These are phyloP conservation scores for Naganishia randhawae DNA, from an alignment of 768 basidiomycete species.

Conservation along the genomic window DNA sequence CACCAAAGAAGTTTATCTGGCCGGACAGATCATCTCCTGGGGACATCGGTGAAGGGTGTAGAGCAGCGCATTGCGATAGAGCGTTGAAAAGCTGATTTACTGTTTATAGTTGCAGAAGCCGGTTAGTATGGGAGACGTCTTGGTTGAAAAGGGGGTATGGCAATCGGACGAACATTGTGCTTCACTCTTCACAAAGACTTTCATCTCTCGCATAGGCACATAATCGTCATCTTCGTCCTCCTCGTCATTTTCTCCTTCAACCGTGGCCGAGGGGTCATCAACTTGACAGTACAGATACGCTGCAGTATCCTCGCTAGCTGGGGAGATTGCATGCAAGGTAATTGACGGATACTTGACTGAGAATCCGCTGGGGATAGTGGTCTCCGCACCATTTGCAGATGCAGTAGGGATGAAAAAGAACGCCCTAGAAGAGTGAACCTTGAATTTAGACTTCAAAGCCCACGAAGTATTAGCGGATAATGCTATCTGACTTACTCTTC, in stretches of 20 bases:
- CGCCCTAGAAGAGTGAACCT: background rate
- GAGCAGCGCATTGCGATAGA: conserved; percentile 9
- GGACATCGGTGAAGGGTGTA: conserved; percentile 9
- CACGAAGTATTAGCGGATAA: background rate
- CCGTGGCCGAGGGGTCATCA: conserved; percentile 60
- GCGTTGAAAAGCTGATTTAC: conserved; percentile 19
- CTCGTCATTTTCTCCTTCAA: conserved; percentile 38
- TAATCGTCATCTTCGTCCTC: conserved; percentile 54
- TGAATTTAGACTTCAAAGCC: background rate
- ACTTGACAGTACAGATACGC: conserved; percentile 82
- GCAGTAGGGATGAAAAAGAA: conserved; percentile 26
- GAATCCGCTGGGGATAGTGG: conserved; percentile 64
- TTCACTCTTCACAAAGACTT: conserved; percentile 63
- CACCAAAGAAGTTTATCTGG: conserved; percentile 9
- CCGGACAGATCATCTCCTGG: conserved; percentile 2
- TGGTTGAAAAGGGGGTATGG: background rate
- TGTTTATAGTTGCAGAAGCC: background rate
- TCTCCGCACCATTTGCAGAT: conserved; percentile 50
- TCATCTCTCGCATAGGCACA: conserved; percentile 71
- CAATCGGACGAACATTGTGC: conserved; percentile 59
- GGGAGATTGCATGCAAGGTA: conserved; percentile 87
- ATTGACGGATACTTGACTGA: conserved; percentile 83
- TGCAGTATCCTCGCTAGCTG: conserved; percentile 54
- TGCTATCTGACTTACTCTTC: conserved; percentile 62
- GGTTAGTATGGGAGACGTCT: background rate